Percentiles rank a stretch among this genome's conserved stretches.
These are phyloP conservation scores for Termitomyces sp. DNA, from an alignment of 768 basidiomycete genomes.

Conservation along the genomic window DNA sequence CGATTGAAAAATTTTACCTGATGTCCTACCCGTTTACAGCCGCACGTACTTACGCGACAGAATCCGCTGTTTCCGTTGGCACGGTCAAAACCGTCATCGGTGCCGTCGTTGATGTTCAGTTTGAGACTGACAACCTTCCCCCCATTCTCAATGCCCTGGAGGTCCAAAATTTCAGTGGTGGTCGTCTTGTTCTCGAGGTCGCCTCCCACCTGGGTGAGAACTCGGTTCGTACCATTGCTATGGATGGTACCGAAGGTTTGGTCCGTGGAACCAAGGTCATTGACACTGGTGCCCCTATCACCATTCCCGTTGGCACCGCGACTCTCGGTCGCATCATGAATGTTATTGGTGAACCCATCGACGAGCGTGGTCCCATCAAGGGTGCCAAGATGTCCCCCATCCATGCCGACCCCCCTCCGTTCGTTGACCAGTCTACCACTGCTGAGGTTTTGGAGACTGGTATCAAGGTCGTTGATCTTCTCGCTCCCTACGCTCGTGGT, in stretches of 20 bases:
- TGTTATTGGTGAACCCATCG: constrained; percentile 99
- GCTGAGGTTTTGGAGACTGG: constrained; percentile 99
- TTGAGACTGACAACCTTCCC: constrained; percentile 90
- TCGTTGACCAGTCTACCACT: constrained; percentile 98
- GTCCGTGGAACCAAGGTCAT: constrained; percentile 97
- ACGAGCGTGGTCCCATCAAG: constrained; percentile 98
- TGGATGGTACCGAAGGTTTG: constrained; percentile 99
- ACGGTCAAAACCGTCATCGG: constrained; percentile 98
- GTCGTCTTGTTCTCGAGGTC: constrained; percentile 98
- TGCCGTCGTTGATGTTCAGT: constrained; percentile 99
- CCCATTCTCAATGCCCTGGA: constrained; percentile 99
- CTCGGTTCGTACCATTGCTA: constrained; percentile 98
- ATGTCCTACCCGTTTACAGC: constrained; percentile 15
- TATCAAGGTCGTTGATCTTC: constrained; percentile 99
- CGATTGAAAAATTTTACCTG: constrained; percentile 1
- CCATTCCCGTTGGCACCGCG: constrained; percentile 90
- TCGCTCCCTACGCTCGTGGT: constrained; percentile 99
- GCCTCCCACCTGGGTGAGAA: constrained; percentile 99
- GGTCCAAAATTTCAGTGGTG: constrained; percentile 89
- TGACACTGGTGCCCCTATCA: constrained; percentile 95
- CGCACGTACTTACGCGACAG: constrained; percentile 90
- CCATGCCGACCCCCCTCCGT: constrained; percentile 94
- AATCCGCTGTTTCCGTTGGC: constrained; percentile 69
- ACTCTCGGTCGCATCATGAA: constrained; percentile 99
- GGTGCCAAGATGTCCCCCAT: constrained; percentile 90